Base-by-base conservation (phyloP, 2,329 filamentous ascomycete genomes). In the Colletotrichum sp. region DNA sequence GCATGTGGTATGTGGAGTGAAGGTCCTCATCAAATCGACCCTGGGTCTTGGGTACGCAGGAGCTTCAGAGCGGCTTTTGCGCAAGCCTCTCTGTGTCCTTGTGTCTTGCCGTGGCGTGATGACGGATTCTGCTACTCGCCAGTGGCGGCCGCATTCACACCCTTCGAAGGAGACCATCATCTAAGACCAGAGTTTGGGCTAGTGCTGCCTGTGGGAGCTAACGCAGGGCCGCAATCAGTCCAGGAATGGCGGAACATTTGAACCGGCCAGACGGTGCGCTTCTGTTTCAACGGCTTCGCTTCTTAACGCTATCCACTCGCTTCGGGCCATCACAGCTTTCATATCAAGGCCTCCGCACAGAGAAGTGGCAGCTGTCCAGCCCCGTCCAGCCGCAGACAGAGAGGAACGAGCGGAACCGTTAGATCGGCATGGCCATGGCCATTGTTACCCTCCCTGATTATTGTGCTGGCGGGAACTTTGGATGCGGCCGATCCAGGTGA, bases 61-160 rank as follows among this genome's bases (percentile, higher is more conserved):
- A 39, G 39, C 64, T 75, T 56, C 56, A 30, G 69, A 67, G 62
- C 64, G 73, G 69, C 64, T 67, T 43, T 61, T 58, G 73, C 62
- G 25, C 56, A 72, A 56, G 64, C 55, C 68, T 55, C 30, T 65
- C 30, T 48, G 32, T 39, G 34, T 66, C 27, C 62, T 56, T 34
- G 55, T 75, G 73, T 75, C 73, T 75, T 72, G 67, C 73, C 55
- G 64, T 75, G 73, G 69, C 43, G 64, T 75, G 69, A 75, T 28
- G 64, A 62, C 62, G 43, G 62, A 36, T n/a, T 64, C 43, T 58
- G 56, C 56, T 43, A 62, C 58, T 43, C 56, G 30, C 73, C 56
- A 72, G 65, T 68, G 64, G 62, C 27, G 58, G 56, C 39, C 30
- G 70, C 56, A 16, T 36, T 48, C n/a, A 22, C 43, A 34, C 39